Evolutionary conservation across 371 early-diverging fungal species (phyloP).

Genomic region (Dentiscutata heterogama): DNA sequence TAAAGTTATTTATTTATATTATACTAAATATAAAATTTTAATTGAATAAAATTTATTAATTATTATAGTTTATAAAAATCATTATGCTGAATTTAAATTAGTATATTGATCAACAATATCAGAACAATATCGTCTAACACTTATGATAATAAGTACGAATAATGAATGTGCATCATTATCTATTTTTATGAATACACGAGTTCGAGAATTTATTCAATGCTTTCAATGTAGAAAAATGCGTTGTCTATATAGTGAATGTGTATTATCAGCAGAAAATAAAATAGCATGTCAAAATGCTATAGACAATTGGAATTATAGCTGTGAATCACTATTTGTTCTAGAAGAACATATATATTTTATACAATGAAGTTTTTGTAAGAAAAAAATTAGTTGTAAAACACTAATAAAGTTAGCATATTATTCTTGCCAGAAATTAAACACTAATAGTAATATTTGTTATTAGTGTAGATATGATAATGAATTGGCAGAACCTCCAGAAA

Average conservation of each 20-base stretch:
- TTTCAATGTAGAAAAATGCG: neutral
- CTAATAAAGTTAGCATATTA: neutral
- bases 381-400: constrained; percentile 16
- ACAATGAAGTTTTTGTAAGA: constrained; percentile 1
- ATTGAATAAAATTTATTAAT: constrained; percentile 2
- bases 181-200: neutral
- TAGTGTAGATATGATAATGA: neutral
- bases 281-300: constrained; percentile 10
- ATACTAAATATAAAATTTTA: neutral
- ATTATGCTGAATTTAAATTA: neutral
- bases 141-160: neutral
- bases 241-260: neutral
- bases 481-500: neutral
- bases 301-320: neutral
- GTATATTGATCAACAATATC: neutral
- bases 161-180: neutral
- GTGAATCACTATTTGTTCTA: neutral
- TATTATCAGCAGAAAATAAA: constrained; percentile 13
- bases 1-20: neutral
- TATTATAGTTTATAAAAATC: neutral
- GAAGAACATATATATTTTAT: constrained; percentile 9
- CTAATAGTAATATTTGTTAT: constrained; percentile 10
- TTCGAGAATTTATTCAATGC: neutral
- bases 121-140: neutral
- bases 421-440: neutral